Percentiles rank a stretch among this genome's conserved stretches.
Conservation (phyloP, 2,329 filamentous ascomycete genomes). For the Coniochaeta pulveracea region DNA sequence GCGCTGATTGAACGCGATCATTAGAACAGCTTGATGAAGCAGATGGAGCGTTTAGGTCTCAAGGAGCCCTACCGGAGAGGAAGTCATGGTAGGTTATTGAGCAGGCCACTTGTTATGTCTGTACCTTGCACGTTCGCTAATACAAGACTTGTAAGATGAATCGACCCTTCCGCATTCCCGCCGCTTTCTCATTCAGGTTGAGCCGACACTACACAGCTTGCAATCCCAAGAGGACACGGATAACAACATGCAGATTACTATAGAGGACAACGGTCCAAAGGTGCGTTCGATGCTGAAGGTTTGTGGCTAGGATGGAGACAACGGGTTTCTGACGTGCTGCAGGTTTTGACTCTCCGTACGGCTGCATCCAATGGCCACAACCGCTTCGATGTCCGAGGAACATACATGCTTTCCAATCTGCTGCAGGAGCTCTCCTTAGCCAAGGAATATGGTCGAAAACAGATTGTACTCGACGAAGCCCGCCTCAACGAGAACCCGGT, state of each 20-base stretch:
- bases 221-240: slow-evolving; percentile 86
- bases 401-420: slow-evolving; percentile 94
- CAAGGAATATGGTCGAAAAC: slow-evolving; percentile 78
- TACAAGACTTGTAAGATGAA: slow-evolving; percentile 54
- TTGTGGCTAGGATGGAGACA: slow-evolving; percentile 2
- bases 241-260: slow-evolving; percentile 91
- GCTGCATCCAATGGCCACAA: slow-evolving; percentile 78
- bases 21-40: slow-evolving; percentile 41
- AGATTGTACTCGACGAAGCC: slow-evolving; percentile 83
- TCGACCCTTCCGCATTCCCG: slow-evolving; percentile 51
- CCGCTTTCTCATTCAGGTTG: slow-evolving; percentile 79
- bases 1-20: slow-evolving; percentile 15
- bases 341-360: slow-evolving; percentile 76
- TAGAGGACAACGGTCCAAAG: slow-evolving; percentile 91
- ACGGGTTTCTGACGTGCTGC: slow-evolving; percentile 7
- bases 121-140: slow-evolving; percentile 4
- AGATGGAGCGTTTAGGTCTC: slow-evolving; percentile 38
- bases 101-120: not conserved
- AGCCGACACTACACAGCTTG: slow-evolving; percentile 68
- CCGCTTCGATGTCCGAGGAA: slow-evolving; percentile 83
- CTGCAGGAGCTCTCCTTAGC: slow-evolving; percentile 90
- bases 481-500: slow-evolving; percentile 94
- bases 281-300: slow-evolving; percentile 26
- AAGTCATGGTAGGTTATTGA: slow-evolving; percentile 42
- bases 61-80: slow-evolving; percentile 45